These are phyloP conservation scores for Colletotrichum costaricense DNA, from an alignment of 2,329 filamentous ascomycete species.

Conservation along the genomic window DNA sequence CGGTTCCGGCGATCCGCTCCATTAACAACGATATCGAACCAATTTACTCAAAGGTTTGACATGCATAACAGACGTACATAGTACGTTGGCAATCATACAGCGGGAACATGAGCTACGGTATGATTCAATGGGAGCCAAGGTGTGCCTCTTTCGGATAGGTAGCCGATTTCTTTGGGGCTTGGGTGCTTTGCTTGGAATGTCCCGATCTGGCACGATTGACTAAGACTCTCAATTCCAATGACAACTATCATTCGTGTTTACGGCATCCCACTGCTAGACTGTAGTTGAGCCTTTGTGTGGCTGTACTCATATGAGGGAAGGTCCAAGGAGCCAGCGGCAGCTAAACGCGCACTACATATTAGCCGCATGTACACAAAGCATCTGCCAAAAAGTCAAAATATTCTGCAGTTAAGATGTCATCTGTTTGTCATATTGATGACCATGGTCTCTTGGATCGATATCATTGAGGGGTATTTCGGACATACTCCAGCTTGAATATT, in stretches of 20 bases:
- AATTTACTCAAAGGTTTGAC: conserved; percentile 5
- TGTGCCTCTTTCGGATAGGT: no score
- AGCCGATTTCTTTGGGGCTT: no score
- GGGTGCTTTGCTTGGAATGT: no score
- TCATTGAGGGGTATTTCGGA: no score
- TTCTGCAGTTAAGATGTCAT: no score
- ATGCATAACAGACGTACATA: neutral
- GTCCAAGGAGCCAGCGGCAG: neutral
- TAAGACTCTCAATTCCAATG: neutral
- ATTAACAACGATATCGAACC: neutral
- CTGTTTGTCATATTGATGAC: no score
- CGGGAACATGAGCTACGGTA: neutral
- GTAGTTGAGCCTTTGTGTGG: neutral
- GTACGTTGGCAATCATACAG: neutral
- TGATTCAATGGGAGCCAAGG: no score
- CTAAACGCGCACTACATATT: neutral
- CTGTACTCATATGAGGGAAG: neutral
- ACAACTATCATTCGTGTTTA: neutral
- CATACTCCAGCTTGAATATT: no score
- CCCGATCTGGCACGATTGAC: neutral
- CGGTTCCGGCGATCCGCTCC: conserved; percentile 30
- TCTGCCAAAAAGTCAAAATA: no score
- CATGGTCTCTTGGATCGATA: no score
- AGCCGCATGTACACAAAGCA: no score
- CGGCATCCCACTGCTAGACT: neutral